Percentiles rank a stretch among this genome's conserved stretches.
phyloP scores from a whole-genome alignment of 2,329 filamentous ascomycete species.

The Trichoderma afroharzianum region DNA sequence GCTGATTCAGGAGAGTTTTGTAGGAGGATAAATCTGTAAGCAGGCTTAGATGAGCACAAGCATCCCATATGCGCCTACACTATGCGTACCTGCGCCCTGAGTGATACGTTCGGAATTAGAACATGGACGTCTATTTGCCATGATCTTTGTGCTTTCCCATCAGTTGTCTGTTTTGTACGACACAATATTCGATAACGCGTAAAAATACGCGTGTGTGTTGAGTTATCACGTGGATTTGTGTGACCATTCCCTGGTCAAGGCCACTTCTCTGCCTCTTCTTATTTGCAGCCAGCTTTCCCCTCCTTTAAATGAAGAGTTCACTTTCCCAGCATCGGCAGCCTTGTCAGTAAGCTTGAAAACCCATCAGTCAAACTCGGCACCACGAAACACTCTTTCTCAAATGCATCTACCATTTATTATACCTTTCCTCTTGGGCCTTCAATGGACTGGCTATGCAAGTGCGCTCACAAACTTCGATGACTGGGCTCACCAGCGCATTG shows the following conservation, averaged over 20 bases:
- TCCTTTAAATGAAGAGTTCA: not conserved
- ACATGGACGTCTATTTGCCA: not conserved
- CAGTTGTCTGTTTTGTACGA: not conserved
- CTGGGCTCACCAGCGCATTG: slow-evolving; percentile 36
- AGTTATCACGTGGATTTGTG: not conserved
- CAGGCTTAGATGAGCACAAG: not conserved
- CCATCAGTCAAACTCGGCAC: not conserved
- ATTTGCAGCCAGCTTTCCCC: not conserved
- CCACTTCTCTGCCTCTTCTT: not conserved
- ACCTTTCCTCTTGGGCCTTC: not conserved
- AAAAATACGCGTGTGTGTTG: not conserved
- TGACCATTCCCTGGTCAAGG: not conserved
- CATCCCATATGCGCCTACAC: not conserved
- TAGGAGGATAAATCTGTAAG: not conserved
- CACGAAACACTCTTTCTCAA: not conserved
- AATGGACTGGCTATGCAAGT: not conserved
- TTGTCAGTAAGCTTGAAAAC: not conserved
- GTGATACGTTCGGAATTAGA: not conserved
- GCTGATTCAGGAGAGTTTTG: not conserved
- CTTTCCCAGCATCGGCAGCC: not conserved
- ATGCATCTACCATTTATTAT: not conserved
- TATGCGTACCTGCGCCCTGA: not conserved
- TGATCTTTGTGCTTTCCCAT: not conserved
- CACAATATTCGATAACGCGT: not conserved
- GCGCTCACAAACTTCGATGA: slow-evolving; percentile 28